Conservation (phyloP, 2,329 filamentous ascomycete genomes). For the Trichophaea hybrida region DNA sequence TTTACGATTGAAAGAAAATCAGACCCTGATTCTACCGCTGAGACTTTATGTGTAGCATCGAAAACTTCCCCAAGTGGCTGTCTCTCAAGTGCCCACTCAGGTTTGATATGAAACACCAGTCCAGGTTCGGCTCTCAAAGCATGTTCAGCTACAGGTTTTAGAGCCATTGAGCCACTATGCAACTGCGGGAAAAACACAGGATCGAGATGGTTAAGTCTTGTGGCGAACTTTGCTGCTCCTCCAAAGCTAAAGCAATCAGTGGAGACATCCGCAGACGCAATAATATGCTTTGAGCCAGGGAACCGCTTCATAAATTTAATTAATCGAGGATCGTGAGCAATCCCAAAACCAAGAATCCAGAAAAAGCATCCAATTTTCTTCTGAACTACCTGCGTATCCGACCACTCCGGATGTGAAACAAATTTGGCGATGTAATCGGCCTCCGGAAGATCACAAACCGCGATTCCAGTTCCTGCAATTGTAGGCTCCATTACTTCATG, state of each 20-base stretch:
- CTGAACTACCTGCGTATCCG: constrained; percentile 45
- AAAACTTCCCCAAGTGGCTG: constrained; percentile 13
- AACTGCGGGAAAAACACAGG: constrained; percentile 58
- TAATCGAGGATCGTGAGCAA: constrained; percentile 49
- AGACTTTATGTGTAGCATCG: constrained; percentile 11
- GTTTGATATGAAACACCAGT: constrained; percentile 15
- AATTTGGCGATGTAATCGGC: constrained; percentile 55
- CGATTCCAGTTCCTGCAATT: constrained; percentile 56
- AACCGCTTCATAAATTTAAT: constrained; percentile 54
- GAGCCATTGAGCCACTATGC: constrained; percentile 44
- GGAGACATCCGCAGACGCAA: constrained; percentile 60
- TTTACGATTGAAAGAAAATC: constrained; percentile 43
- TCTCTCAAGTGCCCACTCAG: constrained; percentile 16
- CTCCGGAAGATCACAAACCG: constrained; percentile 65
- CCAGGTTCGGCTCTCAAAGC: constrained; percentile 10
- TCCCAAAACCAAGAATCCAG: constrained; percentile 64
- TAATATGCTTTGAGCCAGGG: constrained; percentile 51
- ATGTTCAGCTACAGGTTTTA: constrained; percentile 4
- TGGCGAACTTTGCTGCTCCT: constrained; percentile 50
- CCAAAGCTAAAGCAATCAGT: constrained; percentile 62
- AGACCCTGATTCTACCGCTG: constrained; percentile 19
- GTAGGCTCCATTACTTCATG: constrained; percentile 68
- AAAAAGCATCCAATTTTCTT: constrained; percentile 33
- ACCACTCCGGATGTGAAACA: constrained; percentile 43
- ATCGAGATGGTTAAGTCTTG: constrained; percentile 59